Evolutionary conservation across 495 filamentous ascomycete species (phyloP), one percentile per base, ranked within the genome.

Genomic region (Xylaria intraflava): DNA sequence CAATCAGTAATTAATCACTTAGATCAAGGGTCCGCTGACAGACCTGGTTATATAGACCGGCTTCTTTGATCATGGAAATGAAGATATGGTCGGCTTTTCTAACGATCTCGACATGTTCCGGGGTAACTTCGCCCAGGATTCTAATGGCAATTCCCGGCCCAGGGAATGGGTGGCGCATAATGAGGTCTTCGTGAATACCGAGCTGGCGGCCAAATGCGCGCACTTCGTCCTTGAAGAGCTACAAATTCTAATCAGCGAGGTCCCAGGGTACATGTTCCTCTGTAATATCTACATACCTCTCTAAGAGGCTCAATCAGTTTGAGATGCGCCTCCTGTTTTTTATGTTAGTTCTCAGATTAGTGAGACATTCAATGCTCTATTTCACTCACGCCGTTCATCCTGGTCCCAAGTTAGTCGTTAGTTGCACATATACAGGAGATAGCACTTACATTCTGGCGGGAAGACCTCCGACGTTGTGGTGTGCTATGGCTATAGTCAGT

Each of bases 141-240:
- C 93, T 83, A 62, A 97, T 90, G 20, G 85, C 93, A 53, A 98
- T 83, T 5, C 91, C 93, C 0, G 93, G 89, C 11, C 86, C 61
- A 1, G 46, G 52, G 59, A 50, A 60, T 14, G 58, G 65, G 42
- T 96, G 91, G 14, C 91, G 76, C 80, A 80, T 86, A 46, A 95
- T 84, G 9, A 95, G 82, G 7, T 88, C 82, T 54, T 87, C 77
- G 45, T 83, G 78, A 53, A 95, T 87, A 3, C 84, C 84, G 14
- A 96, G 78, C 55, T 89, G 74, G 5, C 81, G 81, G 19, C 91
- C 91, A 5, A 96, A 71, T n/a, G 76, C 75, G 29, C 91, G 77
- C 22, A 89, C 85, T 71, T 95, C 89, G 66, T 65, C 59, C 42
- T 62, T 67, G 41, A 64, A 65, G 11, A 64, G 38, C 48, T 63